Evolutionary conservation across 2,329 filamentous ascomycete species (phyloP).

Genomic region (Fusarium sp.): DNA sequence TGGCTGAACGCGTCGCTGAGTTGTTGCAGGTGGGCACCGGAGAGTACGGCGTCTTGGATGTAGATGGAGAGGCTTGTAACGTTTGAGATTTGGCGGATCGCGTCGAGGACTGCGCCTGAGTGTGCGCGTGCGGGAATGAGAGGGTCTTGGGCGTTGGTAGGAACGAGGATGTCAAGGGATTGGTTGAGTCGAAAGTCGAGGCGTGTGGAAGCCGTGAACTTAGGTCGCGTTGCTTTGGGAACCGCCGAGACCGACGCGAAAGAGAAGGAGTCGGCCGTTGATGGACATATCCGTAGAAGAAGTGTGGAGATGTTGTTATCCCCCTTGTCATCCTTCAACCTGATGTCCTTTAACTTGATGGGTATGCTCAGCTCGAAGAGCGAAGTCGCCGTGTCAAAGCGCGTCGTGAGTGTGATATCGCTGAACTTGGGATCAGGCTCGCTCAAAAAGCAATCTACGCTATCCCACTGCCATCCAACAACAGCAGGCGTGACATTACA

Average conservation of each 20-base stretch:
- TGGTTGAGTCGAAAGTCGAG: constrained; percentile 17
- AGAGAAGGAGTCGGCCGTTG: constrained; percentile 10
- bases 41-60: constrained; percentile 1
- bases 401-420: constrained; percentile 17
- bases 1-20: constrained; percentile 6
- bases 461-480: constrained; percentile 3
- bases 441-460: not conserved
- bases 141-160: constrained; percentile 18
- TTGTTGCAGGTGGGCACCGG: constrained; percentile 5
- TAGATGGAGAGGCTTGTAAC: constrained; percentile 13
- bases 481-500: constrained; percentile 11
- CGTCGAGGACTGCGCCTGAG: constrained; percentile 24
- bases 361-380: constrained; percentile 22
- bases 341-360: constrained; percentile 21
- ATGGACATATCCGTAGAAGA: constrained; percentile 2
- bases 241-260: not conserved
- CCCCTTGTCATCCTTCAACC: not conserved
- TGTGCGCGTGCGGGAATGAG: constrained; percentile 18
- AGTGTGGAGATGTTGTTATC: constrained; percentile 4
- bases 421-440: constrained; percentile 19
- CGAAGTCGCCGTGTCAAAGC: constrained; percentile 12
- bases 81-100: constrained; percentile 16
- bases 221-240: not conserved
- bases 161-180: constrained; percentile 8
- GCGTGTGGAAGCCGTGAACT: constrained; percentile 7